Base-by-base conservation (phyloP, 2,329 filamentous ascomycete species). In the Ascomycota sp. region DNA sequence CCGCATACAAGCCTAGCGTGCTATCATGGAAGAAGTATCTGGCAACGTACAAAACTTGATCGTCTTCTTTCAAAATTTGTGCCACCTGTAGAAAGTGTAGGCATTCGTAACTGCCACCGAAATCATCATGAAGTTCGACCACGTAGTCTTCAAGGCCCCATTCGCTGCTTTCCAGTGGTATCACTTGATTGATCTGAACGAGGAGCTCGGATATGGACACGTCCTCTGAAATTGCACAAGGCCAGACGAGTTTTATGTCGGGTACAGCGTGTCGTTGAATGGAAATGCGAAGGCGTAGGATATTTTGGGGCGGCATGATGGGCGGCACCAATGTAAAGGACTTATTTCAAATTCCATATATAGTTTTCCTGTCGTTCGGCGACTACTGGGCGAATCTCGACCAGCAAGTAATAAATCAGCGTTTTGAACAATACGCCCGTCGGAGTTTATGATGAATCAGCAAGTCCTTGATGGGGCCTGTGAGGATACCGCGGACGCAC, bases 101-200 rank as follows among this genome's bases (percentile, higher is more conserved):
- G 42, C 81, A 89, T 52, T 95, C 86, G 39, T 80, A 94, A 27
- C 67, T 71, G 12, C 52, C 57, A n/a, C 63, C 64, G 23, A 56
- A 52, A 20, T 44, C 42, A 32, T 64, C 60, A 13, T 51, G 51
- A 4, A 93, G 62, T 50, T 91, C 79, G 20, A 93, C 80, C 7
- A 68, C 68, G 50, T 95, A 95, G 47, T 94, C 81, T 43, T 94
- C 85, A 4, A 93, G 55, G 0, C 81, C 82, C 81, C 82, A 93
- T 35, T 82, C 62, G 25, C 63, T 63, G 33, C 74, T 72, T 54
- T 93, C 83, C 0, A 95, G 67, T 0, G 85, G 83, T 2, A 94
- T 58, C 11, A 78, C 63, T 26, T 79, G 69, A 51, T 91, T 85
- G 39, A 94, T 61, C 35, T 81, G 67, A 37, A 78, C 70, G 23